Percentiles rank a stretch among this genome's conserved stretches.
phyloP scores from a whole-genome alignment of 2,329 filamentous ascomycete species.

The Alternaria sp. region DNA sequence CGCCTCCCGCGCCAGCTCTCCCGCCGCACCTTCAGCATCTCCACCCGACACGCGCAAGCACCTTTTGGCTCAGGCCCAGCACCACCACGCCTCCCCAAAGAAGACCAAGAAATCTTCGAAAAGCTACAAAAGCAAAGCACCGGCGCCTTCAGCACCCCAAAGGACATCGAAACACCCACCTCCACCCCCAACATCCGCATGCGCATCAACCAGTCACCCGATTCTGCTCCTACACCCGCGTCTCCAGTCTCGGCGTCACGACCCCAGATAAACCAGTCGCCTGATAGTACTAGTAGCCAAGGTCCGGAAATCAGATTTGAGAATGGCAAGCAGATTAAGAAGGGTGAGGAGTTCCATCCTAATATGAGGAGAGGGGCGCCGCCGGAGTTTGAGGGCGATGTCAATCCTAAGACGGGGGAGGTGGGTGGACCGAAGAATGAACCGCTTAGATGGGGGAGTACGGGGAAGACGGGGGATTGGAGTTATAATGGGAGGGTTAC shows the following conservation, averaged over 20 bases:
- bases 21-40: conserved; percentile 25
- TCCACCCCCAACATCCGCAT: conserved; percentile 27
- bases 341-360: conserved; percentile 71
- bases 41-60: conserved; percentile 15
- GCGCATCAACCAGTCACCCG: conserved; percentile 45
- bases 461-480: conserved; percentile 74
- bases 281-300: conserved; percentile 7
- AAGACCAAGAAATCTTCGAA: conserved; percentile 91
- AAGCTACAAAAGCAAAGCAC: conserved; percentile 79
- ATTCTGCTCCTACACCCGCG: conserved; percentile 9
- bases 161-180: conserved; percentile 38
- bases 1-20: conserved; percentile 38
- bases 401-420: conserved; percentile 93
- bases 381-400: conserved; percentile 92
- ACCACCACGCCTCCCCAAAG: conserved; percentile 84
- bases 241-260: neutral
- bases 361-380: conserved; percentile 77
- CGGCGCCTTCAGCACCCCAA: conserved; percentile 75
- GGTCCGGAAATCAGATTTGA: conserved; percentile 20
- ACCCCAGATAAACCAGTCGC: conserved; percentile 21
- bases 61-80: conserved; percentile 61
- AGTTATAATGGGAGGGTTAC: conserved; percentile 95
- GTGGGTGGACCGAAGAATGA: conserved; percentile 98
- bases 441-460: conserved; percentile 82
- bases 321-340: conserved; percentile 52